Percentiles rank a stretch among this genome's conserved stretches.
phyloP scores from a whole-genome alignment of 805 yeast species.

The Tetrapisispora phaffii region DNA sequence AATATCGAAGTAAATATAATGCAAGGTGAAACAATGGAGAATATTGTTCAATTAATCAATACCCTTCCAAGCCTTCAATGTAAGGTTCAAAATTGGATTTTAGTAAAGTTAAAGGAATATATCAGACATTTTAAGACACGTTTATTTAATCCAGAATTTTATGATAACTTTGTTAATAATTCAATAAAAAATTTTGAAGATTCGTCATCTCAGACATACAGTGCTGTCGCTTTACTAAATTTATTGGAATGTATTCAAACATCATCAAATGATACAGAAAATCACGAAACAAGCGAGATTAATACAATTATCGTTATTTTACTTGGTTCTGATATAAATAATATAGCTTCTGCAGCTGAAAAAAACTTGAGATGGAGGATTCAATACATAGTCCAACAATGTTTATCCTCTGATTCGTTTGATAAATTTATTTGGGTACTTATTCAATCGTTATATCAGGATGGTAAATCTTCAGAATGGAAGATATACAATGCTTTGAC shows the following conservation, averaged over 20 bases:
- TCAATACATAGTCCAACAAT: slow-evolving; percentile 19
- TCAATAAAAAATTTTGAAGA: slow-evolving; percentile 1
- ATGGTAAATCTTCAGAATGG: slow-evolving; percentile 20
- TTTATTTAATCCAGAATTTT: slow-evolving; percentile 8
- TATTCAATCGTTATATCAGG: slow-evolving; percentile 31
- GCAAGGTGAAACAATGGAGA: neutral
- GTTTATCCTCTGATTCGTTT: slow-evolving; percentile 11
- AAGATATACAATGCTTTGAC: slow-evolving; percentile 38
- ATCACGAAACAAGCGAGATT: slow-evolving; percentile 2
- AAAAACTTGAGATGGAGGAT: slow-evolving; percentile 46
- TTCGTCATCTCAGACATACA: neutral
- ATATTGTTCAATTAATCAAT: slow-evolving; percentile 6
- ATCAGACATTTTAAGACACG: slow-evolving; percentile 6
- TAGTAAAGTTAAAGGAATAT: slow-evolving; percentile 3
- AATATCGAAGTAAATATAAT: neutral
- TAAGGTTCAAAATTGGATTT: slow-evolving; percentile 10
- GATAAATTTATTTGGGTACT: slow-evolving; percentile 38
- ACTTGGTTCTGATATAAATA: slow-evolving; percentile 14
- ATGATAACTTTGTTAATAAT: slow-evolving; percentile 1
- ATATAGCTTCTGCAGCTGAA: slow-evolving; percentile 10
- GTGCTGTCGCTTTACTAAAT: slow-evolving; percentile 18
- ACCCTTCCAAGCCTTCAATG: slow-evolving; percentile 7
- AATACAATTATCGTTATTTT: slow-evolving; percentile 14
- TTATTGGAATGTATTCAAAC: slow-evolving; percentile 33
- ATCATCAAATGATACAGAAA: slow-evolving; percentile 6